phyloP scores from a whole-genome alignment of 192 early-diverging fungal species.

The Podila minutissima region DNA sequence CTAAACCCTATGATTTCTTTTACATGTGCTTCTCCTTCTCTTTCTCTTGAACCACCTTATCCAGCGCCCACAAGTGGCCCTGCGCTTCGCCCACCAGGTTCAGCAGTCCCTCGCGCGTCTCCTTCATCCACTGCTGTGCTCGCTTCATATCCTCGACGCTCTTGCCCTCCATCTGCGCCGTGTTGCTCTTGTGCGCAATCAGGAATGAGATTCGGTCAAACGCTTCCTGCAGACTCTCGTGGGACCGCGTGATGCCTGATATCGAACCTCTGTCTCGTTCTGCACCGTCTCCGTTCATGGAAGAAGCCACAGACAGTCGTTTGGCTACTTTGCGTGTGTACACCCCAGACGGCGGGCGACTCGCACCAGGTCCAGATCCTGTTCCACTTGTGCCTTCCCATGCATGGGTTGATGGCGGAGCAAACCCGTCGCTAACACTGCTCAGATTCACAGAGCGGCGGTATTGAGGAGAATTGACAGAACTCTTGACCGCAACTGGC shows the following conservation, averaged over 20 bases:
- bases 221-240: slow-evolving; percentile 9
- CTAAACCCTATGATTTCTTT: too few relatives aligned
- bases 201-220: slow-evolving; percentile 28
- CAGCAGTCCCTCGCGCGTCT: slow-evolving; percentile 32
- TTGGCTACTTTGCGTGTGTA: neutral
- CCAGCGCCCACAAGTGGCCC: slow-evolving; percentile 33
- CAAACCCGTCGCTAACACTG: neutral
- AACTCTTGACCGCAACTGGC: neutral
- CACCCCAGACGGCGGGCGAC: neutral
- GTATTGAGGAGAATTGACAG: neutral
- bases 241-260: neutral
- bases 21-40: too few relatives aligned
- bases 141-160: neutral
- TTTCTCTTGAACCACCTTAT: neutral
- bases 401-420: neutral
- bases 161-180: neutral
- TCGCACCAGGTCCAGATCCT: neutral
- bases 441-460: neutral
- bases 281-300: neutral
- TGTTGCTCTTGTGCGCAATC: slow-evolving; percentile 28
- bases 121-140: slow-evolving; percentile 31
- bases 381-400: neutral
- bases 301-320: neutral
- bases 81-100: slow-evolving; percentile 37
- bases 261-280: neutral